Percentiles rank a stretch among this genome's conserved stretches.
phyloP scores from a whole-genome alignment of 2,329 filamentous ascomycete genomes.

The Lasiodiplodia sp. region DNA sequence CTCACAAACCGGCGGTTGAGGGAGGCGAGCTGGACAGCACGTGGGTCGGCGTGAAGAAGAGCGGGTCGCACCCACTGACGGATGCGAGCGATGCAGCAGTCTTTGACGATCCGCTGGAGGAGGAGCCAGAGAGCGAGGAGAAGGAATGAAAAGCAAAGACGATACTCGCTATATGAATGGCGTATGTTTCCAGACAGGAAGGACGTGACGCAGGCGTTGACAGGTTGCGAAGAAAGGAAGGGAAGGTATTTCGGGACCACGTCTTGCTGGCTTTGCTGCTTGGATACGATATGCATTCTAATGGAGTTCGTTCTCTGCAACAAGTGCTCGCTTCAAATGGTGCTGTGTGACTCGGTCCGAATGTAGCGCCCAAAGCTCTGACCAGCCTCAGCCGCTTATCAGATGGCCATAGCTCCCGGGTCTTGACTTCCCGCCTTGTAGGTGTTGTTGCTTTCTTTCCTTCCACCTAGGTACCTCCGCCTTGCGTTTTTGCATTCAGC shows the following conservation, averaged over 20 bases:
- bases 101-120: conserved; percentile 26
- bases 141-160: neutral
- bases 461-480: too few species aligned
- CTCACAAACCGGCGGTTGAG: neutral
- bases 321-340: neutral
- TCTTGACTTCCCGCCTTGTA: too few species aligned
- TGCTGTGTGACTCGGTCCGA: neutral
- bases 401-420: too few species aligned
- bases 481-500: too few species aligned
- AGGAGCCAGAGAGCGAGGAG: conserved; percentile 9
- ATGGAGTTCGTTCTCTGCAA: conserved; percentile 12
- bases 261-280: neutral
- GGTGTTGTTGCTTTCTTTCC: too few species aligned
- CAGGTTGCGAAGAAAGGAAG: neutral
- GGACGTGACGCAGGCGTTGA: neutral
- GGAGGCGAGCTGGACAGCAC: conserved; percentile 5
- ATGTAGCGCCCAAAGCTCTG: too few species aligned
- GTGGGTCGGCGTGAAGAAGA: conserved; percentile 19
- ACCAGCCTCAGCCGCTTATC: too few species aligned
- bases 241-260: neutral
- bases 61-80: conserved; percentile 6
- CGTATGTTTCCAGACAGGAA: neutral
- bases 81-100: conserved; percentile 26
- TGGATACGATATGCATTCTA: conserved; percentile 16
- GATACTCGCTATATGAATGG: neutral